Base-by-base conservation (phyloP, 352 stramenopile genomes). In the Pythium rishiriense region DNA sequence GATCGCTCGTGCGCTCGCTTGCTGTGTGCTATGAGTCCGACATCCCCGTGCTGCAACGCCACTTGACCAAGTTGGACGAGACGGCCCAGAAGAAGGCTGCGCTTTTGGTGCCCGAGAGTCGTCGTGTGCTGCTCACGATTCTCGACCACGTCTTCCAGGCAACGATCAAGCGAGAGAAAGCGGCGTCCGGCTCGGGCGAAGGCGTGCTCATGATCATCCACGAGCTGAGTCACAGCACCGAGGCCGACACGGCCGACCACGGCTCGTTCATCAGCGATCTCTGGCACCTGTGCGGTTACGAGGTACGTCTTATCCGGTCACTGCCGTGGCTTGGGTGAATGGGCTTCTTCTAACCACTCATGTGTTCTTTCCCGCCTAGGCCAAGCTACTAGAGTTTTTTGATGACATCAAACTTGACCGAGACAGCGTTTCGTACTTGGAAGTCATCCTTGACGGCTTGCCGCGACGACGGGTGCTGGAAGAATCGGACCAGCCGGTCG, bases 251-350 rank as follows among this genome's bases (percentile, higher is more conserved):
- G 2, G 63, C 69, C 0, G 83, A 94, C 56, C 73, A 83, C 33
- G 85, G 83, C 15, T 89, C 83, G 58, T 87, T 80, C 37, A 29
- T 94, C 47, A 91, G 81, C 37, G 85, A 94, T 62, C 55, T 92
- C 24, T 91, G 81, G 81, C 66, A 80, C 55, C 60, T 91, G 17
- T 86, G 72, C 31, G 68, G 71, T 26, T 88, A 87, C 61, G 86
- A 79, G 51, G 75, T 81, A 70, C 12, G 56, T 1, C 3, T 41
- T 15, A 24, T 17, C 10, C 31, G 31, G 5, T 11, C 31, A 35
- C 31, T 35, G 31, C 5, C 10, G 10, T 35, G 31, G 10, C 31
- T 35, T 35, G 31, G 31, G 5, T 35, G 10, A 10, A 11, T 35
- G 31, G 14, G 4, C 35, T 21, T 19, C 4, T 21, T 19, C 4